A percentile compares a stretch with the other conserved stretches of the same genome.
phyloP scores from a whole-genome alignment of 331 rosid species.

The Dryas integrifolia region DNA sequence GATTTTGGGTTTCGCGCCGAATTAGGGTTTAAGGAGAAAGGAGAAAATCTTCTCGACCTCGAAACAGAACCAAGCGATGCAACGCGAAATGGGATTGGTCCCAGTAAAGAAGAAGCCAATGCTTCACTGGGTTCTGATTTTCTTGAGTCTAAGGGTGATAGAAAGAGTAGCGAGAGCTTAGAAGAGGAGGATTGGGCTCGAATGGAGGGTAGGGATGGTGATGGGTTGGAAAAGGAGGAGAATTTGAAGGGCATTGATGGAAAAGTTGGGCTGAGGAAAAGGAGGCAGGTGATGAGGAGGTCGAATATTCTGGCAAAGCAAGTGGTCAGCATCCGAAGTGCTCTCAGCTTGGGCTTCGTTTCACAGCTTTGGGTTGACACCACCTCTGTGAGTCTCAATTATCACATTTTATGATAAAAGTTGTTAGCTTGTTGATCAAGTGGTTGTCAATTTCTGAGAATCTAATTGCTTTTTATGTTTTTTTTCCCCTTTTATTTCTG shows the following conservation, averaged over 20 bases:
- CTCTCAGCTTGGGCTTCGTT: slow-evolving; percentile 86
- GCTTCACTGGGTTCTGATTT: slow-evolving; percentile 25
- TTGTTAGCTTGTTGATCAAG: not conserved
- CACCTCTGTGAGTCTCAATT: slow-evolving; percentile 51
- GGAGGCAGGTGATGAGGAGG: slow-evolving; percentile 62
- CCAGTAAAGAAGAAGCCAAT: slow-evolving; percentile 13
- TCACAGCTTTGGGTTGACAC: slow-evolving; percentile 96
- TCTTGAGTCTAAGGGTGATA: slow-evolving; percentile 24
- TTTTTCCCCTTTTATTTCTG: slow-evolving; percentile 12
- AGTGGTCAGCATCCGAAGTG: slow-evolving; percentile 62
- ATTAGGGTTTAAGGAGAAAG: slow-evolving; percentile 47
- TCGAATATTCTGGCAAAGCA: slow-evolving; percentile 68
- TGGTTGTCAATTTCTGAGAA: not conserved
- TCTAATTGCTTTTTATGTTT: not conserved
- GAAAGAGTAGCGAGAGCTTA: slow-evolving; percentile 11
- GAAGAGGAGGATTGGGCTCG: slow-evolving; percentile 43
- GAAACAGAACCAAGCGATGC: slow-evolving; percentile 24
- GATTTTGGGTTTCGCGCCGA: slow-evolving; percentile 36
- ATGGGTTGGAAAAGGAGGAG: slow-evolving; percentile 31
- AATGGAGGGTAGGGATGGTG: slow-evolving; percentile 33
- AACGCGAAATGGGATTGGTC: slow-evolving; percentile 13
- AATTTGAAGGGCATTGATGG: slow-evolving; percentile 35
- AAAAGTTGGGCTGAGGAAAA: slow-evolving; percentile 43
- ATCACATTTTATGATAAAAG: not conserved
- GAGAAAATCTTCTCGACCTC: slow-evolving; percentile 26